Base-by-base conservation (phyloP, 176 grass and related monocot species). In the Paspalum notatum region DNA sequence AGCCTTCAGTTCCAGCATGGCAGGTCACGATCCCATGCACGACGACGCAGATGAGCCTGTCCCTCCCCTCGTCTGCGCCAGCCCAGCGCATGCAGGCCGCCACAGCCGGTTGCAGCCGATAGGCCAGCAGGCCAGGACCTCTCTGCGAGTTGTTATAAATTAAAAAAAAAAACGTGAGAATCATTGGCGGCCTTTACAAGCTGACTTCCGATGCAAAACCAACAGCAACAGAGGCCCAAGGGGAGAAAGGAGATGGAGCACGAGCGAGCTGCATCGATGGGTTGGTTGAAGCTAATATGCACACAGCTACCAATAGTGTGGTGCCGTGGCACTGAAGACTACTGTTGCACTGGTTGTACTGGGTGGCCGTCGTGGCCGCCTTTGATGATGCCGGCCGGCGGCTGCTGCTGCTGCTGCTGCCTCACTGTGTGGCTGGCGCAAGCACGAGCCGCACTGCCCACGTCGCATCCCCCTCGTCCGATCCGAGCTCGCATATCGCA, bases 1-100 rank as follows among this genome's bases (percentile, higher is more conserved):
- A 76, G 71, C 63, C 53, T 62, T 9, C 45, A 68, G 80, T 66
- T 82, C 45, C 72, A 82, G 71, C 79, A 21, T 56, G 62, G 46
- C 79, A 69, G 50, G n/a, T 55, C 43, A 46, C 66, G 67, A 46
- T 26, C 67, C 24, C 42, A 68, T 47, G 42, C 66, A 48, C 66
- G 66, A 27, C 38, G 61, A 32, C 61, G 61, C 66, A 25, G 66
- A 32, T 32, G 32, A 15, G 20, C 18, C 62, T 69, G 18, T 41
- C 49, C 15, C 7, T 41, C 24, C 6, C 8, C 71, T 15, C 72
- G 40, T 21, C 10, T 5, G 52, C 11, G 18, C 45, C 49, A 39
- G 24, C 5, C 17, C 71, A 74, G 50, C 22, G 24, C 32, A 41
- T 2, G 6, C 9, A 44, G 41, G 41, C 20, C 40, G 22, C 16